phyloP scores from a whole-genome alignment of 805 yeast species.

The Jamesozyma rosinii region DNA sequence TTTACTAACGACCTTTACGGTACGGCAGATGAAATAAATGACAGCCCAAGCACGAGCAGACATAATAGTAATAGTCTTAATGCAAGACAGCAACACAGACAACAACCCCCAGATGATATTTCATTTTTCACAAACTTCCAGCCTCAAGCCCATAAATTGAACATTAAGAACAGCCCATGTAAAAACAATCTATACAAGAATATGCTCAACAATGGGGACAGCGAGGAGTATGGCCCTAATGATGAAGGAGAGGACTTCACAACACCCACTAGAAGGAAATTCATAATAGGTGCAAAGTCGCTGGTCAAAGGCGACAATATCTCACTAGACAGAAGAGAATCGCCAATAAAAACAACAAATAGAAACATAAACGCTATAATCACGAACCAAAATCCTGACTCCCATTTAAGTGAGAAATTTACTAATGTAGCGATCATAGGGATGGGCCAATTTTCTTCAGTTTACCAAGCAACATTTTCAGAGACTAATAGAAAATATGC shows the following conservation, averaged over 20 bases:
- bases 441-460: constrained; percentile 82
- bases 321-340: background rate
- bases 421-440: constrained; percentile 65
- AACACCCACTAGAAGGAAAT: constrained; percentile 20
- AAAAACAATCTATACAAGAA: background rate
- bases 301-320: background rate
- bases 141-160: constrained; percentile 4
- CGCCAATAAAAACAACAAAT: constrained; percentile 3
- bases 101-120: background rate
- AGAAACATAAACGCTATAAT: background rate
- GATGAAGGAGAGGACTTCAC: constrained; percentile 7
- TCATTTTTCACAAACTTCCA: constrained; percentile 5
- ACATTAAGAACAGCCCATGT: background rate
- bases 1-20: constrained; percentile 32
- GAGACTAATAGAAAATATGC: constrained; percentile 56
- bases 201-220: background rate
- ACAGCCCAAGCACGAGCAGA: too few species aligned
- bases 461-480: constrained; percentile 69
- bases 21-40: constrained; percentile 3
- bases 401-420: constrained; percentile 40
- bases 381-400: constrained; percentile 20
- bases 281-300: constrained; percentile 11
- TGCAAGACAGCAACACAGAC: background rate
- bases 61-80: background rate
- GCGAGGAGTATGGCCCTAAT: constrained; percentile 1